Evolutionary conservation across 2,329 filamentous ascomycete genomes (phyloP).

Genomic region (Cercospora canescens): DNA sequence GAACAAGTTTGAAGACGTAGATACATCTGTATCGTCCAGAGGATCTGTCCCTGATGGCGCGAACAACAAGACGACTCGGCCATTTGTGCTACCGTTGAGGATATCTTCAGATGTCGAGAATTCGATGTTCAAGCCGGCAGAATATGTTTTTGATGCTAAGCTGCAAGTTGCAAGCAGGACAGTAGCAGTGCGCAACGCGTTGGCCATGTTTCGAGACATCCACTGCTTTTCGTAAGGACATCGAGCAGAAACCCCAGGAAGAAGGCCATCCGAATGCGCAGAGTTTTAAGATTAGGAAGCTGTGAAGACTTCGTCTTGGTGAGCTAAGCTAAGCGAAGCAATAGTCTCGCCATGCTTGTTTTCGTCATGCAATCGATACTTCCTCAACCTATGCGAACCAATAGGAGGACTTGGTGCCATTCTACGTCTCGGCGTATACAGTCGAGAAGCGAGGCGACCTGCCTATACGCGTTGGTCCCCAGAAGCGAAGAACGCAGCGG

Average conservation of each 20-base stretch:
- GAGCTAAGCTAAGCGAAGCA: background rate
- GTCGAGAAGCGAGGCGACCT: background rate
- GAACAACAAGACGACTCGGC: conserved; percentile 37
- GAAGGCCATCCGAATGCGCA: background rate
- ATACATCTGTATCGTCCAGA: conserved; percentile 40
- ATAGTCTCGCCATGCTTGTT: background rate
- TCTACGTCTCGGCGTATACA: background rate
- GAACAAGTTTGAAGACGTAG: conserved; percentile 37
- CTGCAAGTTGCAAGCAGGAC: background rate
- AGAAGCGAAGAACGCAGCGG: background rate
- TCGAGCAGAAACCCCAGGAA: background rate
- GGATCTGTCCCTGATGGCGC: conserved; percentile 38
- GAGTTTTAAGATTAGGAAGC: background rate
- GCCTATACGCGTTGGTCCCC: background rate
- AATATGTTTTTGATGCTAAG: no score
- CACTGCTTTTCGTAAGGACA: background rate
- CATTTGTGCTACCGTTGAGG: conserved; percentile 32
- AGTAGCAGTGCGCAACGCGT: background rate
- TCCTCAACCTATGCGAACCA: background rate
- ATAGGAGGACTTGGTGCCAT: background rate
- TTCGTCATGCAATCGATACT: background rate
- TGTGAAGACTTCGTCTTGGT: background rate
- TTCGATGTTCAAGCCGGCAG: conserved; percentile 19
- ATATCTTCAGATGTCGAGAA: conserved; percentile 34
- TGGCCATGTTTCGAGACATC: background rate